Evolutionary conservation across 2,329 filamentous ascomycete species (phyloP).

Genomic region (Cladosporium cucumerinum): DNA sequence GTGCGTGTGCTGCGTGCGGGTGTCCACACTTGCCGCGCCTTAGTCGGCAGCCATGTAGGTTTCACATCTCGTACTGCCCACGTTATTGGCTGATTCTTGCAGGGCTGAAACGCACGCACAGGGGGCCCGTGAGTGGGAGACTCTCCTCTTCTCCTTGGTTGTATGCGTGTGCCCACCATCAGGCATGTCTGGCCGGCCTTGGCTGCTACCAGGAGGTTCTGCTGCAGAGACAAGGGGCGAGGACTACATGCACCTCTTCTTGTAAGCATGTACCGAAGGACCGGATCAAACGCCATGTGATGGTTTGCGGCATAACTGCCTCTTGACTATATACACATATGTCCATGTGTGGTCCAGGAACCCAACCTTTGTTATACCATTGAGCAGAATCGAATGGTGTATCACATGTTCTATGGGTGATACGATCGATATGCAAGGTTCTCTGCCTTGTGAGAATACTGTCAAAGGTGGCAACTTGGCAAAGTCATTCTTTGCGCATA

Average conservation of each 20-base stretch:
- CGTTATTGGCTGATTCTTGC: neutral
- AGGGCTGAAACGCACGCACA: neutral
- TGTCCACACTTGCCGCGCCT: neutral
- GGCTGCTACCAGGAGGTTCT: neutral
- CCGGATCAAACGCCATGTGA: neutral
- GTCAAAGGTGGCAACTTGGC: neutral
- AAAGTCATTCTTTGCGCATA: neutral
- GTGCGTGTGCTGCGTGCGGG: neutral
- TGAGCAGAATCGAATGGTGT: neutral
- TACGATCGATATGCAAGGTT: neutral
- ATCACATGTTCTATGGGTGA: neutral
- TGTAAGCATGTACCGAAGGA: neutral
- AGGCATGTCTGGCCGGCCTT: neutral
- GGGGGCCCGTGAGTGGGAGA: neutral
- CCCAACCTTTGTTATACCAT: neutral
- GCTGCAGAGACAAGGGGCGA: neutral
- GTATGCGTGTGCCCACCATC: neutral
- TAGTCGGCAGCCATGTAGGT: neutral
- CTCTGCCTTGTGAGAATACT: neutral
- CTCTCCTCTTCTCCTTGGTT: neutral
- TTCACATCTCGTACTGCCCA: neutral
- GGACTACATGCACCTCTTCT: neutral
- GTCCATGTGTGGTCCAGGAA: neutral
- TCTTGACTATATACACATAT: neutral
- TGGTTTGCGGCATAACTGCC: neutral